Conservation (phyloP, 1,284 basidiomycete genomes). For the Heterobasidion occidentale region DNA sequence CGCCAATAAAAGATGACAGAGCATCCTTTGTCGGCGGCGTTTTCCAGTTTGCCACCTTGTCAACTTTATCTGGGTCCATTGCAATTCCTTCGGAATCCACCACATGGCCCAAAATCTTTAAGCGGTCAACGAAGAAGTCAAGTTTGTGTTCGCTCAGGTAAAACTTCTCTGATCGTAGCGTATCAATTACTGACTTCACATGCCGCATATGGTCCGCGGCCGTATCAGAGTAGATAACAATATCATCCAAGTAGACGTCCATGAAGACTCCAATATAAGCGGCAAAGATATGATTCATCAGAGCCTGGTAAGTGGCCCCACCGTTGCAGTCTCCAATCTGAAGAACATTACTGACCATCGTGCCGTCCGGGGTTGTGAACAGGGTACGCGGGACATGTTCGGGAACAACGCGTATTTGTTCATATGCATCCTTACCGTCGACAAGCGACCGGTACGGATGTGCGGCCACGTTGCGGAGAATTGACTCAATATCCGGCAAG, state of each 20-base stretch:
- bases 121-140: conserved; percentile 15
- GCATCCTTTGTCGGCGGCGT: conserved; percentile 14
- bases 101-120: conserved; percentile 23
- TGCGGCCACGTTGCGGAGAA: conserved; percentile 16
- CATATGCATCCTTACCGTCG: conserved; percentile 24
- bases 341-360: conserved; percentile 26
- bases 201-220: conserved; percentile 20
- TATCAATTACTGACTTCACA: conserved; percentile 16
- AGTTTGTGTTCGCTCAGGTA: conserved; percentile 20
- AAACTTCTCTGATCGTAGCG: conserved; percentile 14
- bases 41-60: conserved; percentile 23
- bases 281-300: conserved; percentile 26
- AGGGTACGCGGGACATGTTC: conserved; percentile 18
- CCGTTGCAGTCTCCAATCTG: conserved; percentile 31
- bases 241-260: conserved; percentile 25
- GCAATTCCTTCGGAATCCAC: conserved; percentile 20
- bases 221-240: conserved; percentile 20
- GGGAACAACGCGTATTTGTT: conserved; percentile 23
- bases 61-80: conserved; percentile 24
- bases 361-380: conserved; percentile 26
- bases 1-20: conserved; percentile 17
- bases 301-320: conserved; percentile 23
- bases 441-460: conserved; percentile 17
- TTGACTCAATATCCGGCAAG: conserved; percentile 24
- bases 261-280: conserved; percentile 17